A percentile compares a stretch with the other conserved stretches of the same genome.
Evolutionary conservation across 345 rosid genomes (phyloP).

Genomic region (Eutrema heterophyllum): DNA sequence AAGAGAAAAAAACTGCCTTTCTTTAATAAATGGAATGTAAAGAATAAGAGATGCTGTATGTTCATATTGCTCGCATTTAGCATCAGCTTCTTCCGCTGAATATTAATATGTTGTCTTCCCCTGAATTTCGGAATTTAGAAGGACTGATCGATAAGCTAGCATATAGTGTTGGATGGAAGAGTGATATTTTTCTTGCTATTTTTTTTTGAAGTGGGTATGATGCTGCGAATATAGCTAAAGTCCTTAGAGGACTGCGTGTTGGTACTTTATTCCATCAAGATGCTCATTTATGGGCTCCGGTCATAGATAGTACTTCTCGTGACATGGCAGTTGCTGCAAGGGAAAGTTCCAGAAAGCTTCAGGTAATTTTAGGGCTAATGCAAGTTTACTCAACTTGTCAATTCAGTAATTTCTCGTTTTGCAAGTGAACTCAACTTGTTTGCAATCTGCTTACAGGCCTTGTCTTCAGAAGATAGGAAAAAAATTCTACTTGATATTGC

Average conservation of each 20-base stretch:
- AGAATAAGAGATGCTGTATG: neutral
- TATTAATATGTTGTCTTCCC: neutral
- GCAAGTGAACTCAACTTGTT: conserved; percentile 4
- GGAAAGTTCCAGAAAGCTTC: conserved; percentile 88
- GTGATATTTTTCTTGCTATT: conserved; percentile 32
- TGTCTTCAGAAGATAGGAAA: conserved; percentile 75
- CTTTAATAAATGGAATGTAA: neutral
- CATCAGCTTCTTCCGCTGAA: neutral
- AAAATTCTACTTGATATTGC: conserved; percentile 74
- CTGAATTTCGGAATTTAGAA: neutral
- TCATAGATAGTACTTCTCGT: conserved; percentile 51
- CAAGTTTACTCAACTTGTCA: neutral
- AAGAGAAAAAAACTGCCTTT: neutral
- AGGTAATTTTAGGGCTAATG: conserved; percentile 46
- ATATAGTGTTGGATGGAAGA: conserved; percentile 23
- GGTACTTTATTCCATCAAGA: conserved; percentile 94
- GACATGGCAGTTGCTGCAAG: conserved; percentile 95
- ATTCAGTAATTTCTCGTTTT: neutral
- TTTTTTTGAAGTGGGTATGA: conserved; percentile 67
- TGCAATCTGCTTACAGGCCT: conserved; percentile 49
- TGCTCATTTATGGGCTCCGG: conserved; percentile 63
- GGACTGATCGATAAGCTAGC: neutral
- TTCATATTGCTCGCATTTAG: neutral
- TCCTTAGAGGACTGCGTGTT: conserved; percentile 71
- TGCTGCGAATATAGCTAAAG: conserved; percentile 61